phyloP scores from a whole-genome alignment of 2,329 filamentous ascomycete genomes.

The Microdochium trichocladiopsis region DNA sequence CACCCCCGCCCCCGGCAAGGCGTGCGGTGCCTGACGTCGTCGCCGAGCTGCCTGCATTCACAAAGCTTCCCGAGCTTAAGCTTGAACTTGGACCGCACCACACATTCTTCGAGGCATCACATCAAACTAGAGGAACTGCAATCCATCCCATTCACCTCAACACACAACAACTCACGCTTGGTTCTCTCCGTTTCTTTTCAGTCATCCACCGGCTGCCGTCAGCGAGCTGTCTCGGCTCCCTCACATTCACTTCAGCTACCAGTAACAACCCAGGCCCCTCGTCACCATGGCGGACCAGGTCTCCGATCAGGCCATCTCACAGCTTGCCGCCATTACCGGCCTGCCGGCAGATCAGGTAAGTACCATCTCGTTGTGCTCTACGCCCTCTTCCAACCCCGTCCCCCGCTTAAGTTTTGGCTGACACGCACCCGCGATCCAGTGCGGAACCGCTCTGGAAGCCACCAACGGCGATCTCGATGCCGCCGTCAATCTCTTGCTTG shows the following conservation, averaged over 20 bases:
- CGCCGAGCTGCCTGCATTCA: neutral
- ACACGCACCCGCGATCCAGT: constrained; percentile 34
- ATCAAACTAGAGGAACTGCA: too few species aligned
- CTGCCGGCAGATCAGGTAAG: constrained; percentile 38
- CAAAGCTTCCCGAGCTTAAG: neutral
- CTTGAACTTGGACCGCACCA: too few species aligned
- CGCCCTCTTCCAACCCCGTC: neutral
- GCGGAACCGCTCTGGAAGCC: constrained; percentile 56
- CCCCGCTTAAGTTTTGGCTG: constrained; percentile 1
- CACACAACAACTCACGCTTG: too few species aligned
- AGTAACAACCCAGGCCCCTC: neutral
- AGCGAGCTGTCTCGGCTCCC: neutral
- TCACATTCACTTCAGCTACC: neutral
- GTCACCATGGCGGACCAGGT: neutral
- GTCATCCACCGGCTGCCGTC: too few species aligned
- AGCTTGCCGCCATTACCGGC: constrained; percentile 51
- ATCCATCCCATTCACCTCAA: too few species aligned
- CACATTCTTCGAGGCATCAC: too few species aligned
- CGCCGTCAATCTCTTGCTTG: constrained; percentile 57
- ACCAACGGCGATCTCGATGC: constrained; percentile 60
- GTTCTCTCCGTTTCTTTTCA: too few species aligned
- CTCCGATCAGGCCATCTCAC: constrained; percentile 7
- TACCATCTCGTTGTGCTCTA: neutral
- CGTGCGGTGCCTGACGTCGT: neutral
- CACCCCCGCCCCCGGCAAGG: neutral